Conservation (phyloP, 169 alveolate species). For the Plasmodium cynomolgi region DNA sequence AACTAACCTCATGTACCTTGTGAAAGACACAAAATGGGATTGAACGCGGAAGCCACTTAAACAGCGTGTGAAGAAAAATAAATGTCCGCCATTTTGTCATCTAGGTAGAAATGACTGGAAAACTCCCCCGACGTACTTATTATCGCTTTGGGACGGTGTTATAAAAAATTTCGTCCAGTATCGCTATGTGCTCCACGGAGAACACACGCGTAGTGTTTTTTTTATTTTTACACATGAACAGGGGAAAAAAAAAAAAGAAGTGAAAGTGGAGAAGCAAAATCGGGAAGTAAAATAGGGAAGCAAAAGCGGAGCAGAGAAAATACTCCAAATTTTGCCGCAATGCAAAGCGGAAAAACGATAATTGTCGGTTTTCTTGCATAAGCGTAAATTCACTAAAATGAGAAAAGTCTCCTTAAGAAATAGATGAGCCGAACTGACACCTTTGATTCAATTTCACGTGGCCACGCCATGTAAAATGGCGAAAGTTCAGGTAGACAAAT, state of each 20-base stretch:
- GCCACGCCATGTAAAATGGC: background rate
- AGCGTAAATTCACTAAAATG: background rate
- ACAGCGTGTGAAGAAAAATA: background rate
- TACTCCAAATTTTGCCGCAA: background rate
- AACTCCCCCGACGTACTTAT: background rate
- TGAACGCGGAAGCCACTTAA: background rate
- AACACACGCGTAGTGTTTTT: background rate
- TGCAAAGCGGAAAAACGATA: background rate
- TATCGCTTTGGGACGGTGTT: background rate
- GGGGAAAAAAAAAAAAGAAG: background rate
- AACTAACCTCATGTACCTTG: background rate
- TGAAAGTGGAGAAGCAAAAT: background rate
- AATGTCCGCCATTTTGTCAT: background rate
- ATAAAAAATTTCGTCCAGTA: background rate
- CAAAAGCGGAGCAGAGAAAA: background rate
- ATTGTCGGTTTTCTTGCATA: background rate
- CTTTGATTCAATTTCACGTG: background rate
- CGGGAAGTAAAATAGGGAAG: background rate
- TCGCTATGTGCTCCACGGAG: background rate
- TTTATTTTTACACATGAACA: slow-evolving; percentile 2
- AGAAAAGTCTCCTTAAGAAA: background rate
- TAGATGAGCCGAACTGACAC: background rate
- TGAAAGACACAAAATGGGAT: background rate
- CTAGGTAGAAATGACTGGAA: background rate
- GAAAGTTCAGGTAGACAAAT: background rate